Conservation (phyloP, 768 basidiomycete genomes). For the Albatrellus ellisii region DNA sequence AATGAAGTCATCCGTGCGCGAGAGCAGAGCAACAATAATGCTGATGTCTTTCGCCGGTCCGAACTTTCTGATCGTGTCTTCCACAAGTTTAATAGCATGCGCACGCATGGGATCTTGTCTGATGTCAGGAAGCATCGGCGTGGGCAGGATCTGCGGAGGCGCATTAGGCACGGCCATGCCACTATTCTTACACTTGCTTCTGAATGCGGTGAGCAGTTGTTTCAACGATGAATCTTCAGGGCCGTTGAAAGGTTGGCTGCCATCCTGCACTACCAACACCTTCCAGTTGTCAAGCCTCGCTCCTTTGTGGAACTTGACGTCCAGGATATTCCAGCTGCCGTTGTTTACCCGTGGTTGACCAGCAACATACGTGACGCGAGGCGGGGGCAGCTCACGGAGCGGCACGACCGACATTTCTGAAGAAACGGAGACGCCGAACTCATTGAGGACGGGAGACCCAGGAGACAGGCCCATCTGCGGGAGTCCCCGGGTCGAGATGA, state of each 20-base stretch:
- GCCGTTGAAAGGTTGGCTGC: conserved; percentile 24
- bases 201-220: conserved; percentile 38
- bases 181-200: conserved; percentile 37
- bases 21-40: conserved; percentile 61
- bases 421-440: conserved; percentile 47
- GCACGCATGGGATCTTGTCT: conserved; percentile 25
- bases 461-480: conserved; percentile 37
- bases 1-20: no score
- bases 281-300: conserved; percentile 45
- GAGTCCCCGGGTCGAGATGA: conserved; percentile 49
- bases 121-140: conserved; percentile 21
- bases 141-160: conserved; percentile 25
- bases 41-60: conserved; percentile 29
- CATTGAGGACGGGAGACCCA: conserved; percentile 22
- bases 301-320: conserved; percentile 52
- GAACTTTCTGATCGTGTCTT: conserved; percentile 15
- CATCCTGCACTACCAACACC: conserved; percentile 51
- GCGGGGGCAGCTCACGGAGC: conserved; percentile 48
- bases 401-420: conserved; percentile 50
- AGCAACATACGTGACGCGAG: conserved; percentile 42
- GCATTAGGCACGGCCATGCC: conserved; percentile 39
- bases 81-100: conserved; percentile 30
- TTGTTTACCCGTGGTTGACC: conserved; percentile 27
- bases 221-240: conserved; percentile 29
- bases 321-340: conserved; percentile 68